Evolutionary conservation across 805 yeast genomes (phyloP), one percentile per base, ranked within the genome.

Genomic region (Saturnispora ahearnii): DNA sequence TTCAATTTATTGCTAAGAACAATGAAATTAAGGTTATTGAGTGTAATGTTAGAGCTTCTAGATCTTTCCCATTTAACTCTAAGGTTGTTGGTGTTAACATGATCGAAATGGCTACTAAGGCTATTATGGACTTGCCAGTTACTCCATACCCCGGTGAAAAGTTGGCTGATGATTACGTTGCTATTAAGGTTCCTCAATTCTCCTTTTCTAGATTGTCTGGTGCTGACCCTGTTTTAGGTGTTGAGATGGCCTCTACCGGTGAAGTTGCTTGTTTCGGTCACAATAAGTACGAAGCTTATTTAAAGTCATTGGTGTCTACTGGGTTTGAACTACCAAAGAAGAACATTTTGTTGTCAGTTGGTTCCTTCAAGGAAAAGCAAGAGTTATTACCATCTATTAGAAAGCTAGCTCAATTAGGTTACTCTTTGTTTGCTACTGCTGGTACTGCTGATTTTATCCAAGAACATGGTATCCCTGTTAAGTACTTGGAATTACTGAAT

Each of bases 231-330:
- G 89, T 91, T 54, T 75, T 91, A 57, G 98, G 98, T 73, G 98
- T 91, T 57, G 98, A 91, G 72, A 91, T 91, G 98, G 96, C 98
- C 18, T 91, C 97, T 30, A 91, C 98, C 54, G 98, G 98, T 77
- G 98, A 89, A 70, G 97, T 90, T 63, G 99, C 99, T 45, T 80
- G 95, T 55, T 91, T 93, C 65, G 99, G 99, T 62, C 88, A 78
- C 63, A 84, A 90, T 75, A 91, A 91, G 71, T 90, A 89, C 64
- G 99, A 95, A 73, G 99, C 99, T 22, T 93, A 93, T 73, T 71
- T 93, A 71, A 95, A 93, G 73, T 85, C 97, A 30, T 76, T 93
- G 69, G 76, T 93, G 52, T 88, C 99, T 12, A 89, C 97, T 50
- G 99, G 99, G 18, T 89, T 93, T 81, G 82, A 81, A 63, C 72